These are phyloP conservation scores for Primulina tabacum DNA, from an alignment of 257 asterid species.

Conservation along the genomic window DNA sequence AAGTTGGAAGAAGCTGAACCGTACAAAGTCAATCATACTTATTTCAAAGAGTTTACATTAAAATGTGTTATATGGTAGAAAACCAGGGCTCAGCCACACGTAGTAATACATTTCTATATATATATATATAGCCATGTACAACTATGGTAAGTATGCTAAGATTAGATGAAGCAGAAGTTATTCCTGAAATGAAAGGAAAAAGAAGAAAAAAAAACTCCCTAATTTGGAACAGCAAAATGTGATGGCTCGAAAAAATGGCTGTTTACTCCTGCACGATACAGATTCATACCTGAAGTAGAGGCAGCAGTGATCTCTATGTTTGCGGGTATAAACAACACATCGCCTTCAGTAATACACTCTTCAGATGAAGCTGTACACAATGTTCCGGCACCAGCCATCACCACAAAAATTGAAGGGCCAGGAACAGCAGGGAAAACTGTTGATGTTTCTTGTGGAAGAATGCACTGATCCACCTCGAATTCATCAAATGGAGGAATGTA, in stretches of 20 bases:
- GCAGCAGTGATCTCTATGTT: constrained; percentile 42
- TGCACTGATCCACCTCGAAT: constrained; percentile 82
- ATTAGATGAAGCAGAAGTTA: constrained; percentile 16
- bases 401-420: constrained; percentile 68
- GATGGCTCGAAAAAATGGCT: constrained; percentile 44
- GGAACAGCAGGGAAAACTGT: constrained; percentile 50
- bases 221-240: not conserved
- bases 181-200: not conserved
- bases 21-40: not conserved
- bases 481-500: constrained; percentile 85
- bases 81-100: not conserved
- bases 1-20: not conserved
- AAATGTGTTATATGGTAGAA: not conserved
- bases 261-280: constrained; percentile 82
- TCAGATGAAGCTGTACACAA: constrained; percentile 30
- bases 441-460: constrained; percentile 54
- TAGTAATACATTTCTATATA: not conserved
- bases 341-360: constrained; percentile 55
- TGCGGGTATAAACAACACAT: constrained; percentile 70
- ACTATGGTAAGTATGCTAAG: not conserved
- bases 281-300: constrained; percentile 40
- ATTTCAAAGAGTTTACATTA: not conserved
- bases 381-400: constrained; percentile 60
- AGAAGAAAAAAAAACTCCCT: not conserved
- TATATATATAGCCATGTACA: not conserved